Conservation (phyloP, 805 yeast genomes). For the Groenewaldozyma tartarivorans region DNA sequence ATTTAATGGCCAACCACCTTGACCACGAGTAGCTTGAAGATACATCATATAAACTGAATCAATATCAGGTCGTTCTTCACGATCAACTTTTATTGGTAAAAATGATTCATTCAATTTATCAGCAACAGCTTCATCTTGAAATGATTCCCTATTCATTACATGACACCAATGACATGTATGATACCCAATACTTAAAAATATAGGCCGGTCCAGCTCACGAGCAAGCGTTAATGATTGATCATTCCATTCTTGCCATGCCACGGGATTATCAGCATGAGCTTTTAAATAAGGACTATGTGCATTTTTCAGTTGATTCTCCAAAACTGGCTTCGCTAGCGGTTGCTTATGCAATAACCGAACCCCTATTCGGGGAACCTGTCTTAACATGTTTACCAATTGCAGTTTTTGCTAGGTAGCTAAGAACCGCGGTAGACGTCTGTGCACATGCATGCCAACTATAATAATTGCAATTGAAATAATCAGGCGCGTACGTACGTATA, state of each 20-base stretch:
- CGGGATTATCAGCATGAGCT: conserved; percentile 25
- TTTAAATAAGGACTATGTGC: conserved; percentile 21
- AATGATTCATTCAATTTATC: conserved; percentile 23
- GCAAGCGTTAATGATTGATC: conserved; percentile 25
- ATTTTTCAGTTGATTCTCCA: conserved; percentile 12
- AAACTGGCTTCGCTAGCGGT: not conserved
- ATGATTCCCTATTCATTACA: conserved; percentile 29
- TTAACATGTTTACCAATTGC: no score
- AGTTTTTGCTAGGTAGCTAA: no score
- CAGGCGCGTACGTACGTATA: no score
- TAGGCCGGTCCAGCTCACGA: conserved; percentile 23
- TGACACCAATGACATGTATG: conserved; percentile 32
- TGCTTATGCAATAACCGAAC: no score
- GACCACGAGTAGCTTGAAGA: conserved; percentile 28
- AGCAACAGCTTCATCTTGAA: conserved; percentile 21
- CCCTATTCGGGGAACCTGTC: no score
- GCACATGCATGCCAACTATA: no score
- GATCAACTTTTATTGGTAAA: conserved; percentile 30
- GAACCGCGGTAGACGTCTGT: no score
- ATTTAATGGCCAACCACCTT: conserved; percentile 34
- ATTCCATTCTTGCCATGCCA: conserved; percentile 31
- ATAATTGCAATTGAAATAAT: no score
- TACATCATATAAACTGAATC: conserved; percentile 31
- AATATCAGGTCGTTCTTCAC: conserved; percentile 32
- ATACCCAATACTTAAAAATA: conserved; percentile 30